Conservation (phyloP, 1,139 yeast species). For the Yamadazyma triangularis region DNA sequence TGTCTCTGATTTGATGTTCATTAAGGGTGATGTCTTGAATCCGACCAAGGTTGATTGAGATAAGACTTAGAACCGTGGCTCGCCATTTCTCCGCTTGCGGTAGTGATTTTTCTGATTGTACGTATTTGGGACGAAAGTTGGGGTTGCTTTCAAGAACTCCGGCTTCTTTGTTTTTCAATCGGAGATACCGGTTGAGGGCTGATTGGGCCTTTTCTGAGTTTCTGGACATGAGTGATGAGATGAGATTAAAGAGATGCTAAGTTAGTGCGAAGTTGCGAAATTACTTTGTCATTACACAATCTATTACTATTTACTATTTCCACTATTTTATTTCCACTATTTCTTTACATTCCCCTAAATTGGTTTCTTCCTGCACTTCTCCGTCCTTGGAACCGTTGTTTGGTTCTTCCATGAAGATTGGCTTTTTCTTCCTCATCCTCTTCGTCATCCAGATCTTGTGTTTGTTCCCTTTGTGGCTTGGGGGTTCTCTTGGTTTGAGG, state of each 20-base stretch:
- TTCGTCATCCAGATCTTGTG: slow-evolving; percentile 29
- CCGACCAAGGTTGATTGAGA: slow-evolving; percentile 54
- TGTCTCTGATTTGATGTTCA: slow-evolving; percentile 61
- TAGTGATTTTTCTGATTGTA: slow-evolving; percentile 49
- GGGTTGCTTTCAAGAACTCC: slow-evolving; percentile 61
- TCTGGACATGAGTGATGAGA: slow-evolving; percentile 53
- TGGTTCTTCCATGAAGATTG: slow-evolving; percentile 61
- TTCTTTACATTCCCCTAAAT: slow-evolving; percentile 87
- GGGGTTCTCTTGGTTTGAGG: slow-evolving; percentile 42
- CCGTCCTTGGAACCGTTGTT: slow-evolving; percentile 77
- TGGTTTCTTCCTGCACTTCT: slow-evolving; percentile 88
- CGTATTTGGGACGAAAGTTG: slow-evolving; percentile 56
- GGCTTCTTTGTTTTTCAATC: slow-evolving; percentile 52
- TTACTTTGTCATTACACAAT: too few species aligned
- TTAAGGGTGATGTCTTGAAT: slow-evolving; percentile 61
- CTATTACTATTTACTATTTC: background rate
- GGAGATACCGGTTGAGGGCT: slow-evolving; percentile 61
- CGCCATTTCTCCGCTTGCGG: slow-evolving; percentile 80
- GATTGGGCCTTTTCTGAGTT: slow-evolving; percentile 75
- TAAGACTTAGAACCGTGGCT: slow-evolving; percentile 58
- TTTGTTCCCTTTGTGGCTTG: slow-evolving; percentile 1
- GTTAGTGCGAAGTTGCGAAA: too few species aligned
- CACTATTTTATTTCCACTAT: too few species aligned
- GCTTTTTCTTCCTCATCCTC: slow-evolving; percentile 36
- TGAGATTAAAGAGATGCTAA: too few species aligned